Evolutionary conservation across 1,284 basidiomycete species (phyloP), one percentile per base, ranked within the genome.

Genomic region (Fistulina hepatica): DNA sequence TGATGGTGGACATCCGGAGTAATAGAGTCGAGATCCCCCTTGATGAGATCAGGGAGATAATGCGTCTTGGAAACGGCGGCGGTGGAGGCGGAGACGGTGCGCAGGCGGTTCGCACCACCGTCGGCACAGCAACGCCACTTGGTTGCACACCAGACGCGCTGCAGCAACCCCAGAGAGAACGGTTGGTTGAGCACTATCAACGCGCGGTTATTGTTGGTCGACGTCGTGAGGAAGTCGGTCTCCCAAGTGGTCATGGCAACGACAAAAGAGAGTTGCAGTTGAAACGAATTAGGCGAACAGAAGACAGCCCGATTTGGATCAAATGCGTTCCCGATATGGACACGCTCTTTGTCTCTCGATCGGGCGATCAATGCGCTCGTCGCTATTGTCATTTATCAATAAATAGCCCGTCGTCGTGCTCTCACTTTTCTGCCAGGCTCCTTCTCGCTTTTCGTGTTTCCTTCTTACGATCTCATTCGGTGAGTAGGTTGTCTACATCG

Each of bases 11-110:
- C 89, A 33, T 92, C 82, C 2, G 66, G 56, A 7, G 85, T 69
- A 21, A 97, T 55, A 6, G 92, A 95, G 57, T 97, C 94, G 21
- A 97, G 59, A 54, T 98, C 94, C 9, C 93, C 94, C 55, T 90
- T 90, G 55, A 98, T 85, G 21, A 93, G 59, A 52, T 94, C 71
- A 0, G 94, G 94, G 2, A 80, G 53, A 30, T 13, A 13, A 12
- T 26, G 22, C 17, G 23, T 13, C 39, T 41, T 16, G n/a, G n/a
- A n/a, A n/a, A n/a, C 24, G 10, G 10, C 24, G n/a, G 24, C n/a
- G 8, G 25, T 32, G 19, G 20, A 32, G 33, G 24, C 22, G 12
- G 21, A 16, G 11, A 66, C 50, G 51, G 94, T 89, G 48, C 79
- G 73, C 16, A 97, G 63, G 15, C 88, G 70, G 58, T 98, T 98